Percentiles rank a stretch among this genome's conserved stretches.
Evolutionary conservation across 2,329 filamentous ascomycete genomes (phyloP).

Genomic region (Geosmithia morbida): DNA sequence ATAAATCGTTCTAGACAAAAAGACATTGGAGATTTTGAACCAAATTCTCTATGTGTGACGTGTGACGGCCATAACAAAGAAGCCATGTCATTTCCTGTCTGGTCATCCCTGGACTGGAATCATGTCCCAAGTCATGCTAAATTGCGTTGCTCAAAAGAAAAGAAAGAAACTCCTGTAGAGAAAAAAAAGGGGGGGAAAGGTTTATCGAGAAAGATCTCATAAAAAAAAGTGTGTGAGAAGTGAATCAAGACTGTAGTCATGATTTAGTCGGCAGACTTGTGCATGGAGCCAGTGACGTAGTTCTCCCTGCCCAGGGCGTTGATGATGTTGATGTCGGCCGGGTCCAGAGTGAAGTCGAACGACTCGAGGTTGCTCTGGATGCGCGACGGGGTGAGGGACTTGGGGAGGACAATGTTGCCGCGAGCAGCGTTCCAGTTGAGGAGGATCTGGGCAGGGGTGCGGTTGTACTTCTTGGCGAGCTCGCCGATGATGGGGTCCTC

Average conservation of each 20-base stretch:
- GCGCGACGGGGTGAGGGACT: slow-evolving; percentile 50
- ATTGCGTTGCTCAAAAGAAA: neutral
- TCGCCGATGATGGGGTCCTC: slow-evolving; percentile 45
- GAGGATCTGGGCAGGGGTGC: slow-evolving; percentile 59
- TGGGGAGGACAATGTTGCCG: slow-evolving; percentile 59
- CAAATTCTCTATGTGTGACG: neutral
- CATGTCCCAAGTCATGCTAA: neutral
- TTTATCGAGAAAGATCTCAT: neutral
- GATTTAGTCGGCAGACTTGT: slow-evolving; percentile 21
- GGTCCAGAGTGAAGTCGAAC: slow-evolving; percentile 44
- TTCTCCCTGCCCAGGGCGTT: slow-evolving; percentile 52
- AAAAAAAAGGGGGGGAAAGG: neutral
- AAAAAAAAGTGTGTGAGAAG: neutral
- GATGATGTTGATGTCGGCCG: slow-evolving; percentile 45
- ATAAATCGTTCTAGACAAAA: no score
- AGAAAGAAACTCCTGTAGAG: no score
- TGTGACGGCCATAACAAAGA: no score
- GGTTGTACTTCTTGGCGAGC: slow-evolving; percentile 54
- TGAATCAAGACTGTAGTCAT: neutral
- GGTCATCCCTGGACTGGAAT: neutral
- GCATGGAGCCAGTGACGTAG: slow-evolving; percentile 47
- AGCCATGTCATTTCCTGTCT: no score
- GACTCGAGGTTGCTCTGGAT: slow-evolving; percentile 54
- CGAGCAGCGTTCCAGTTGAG: slow-evolving; percentile 69
- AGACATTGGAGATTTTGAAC: no score